Evolutionary conservation across 768 basidiomycete genomes (phyloP).

Genomic region (Mycena polygramma): DNA sequence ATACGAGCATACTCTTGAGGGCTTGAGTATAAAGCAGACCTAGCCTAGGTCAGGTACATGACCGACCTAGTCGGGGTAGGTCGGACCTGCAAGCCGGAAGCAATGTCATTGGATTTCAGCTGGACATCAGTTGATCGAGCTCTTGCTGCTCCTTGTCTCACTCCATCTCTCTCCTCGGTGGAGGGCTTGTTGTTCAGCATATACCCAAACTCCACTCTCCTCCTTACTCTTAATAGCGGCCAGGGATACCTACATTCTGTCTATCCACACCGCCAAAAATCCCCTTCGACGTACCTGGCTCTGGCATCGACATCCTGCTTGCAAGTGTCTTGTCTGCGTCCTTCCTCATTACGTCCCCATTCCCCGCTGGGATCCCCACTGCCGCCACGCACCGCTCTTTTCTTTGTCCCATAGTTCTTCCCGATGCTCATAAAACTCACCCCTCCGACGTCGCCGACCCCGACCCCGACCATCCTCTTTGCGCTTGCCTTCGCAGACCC

Average conservation of each 20-base stretch:
- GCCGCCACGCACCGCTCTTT: not conserved
- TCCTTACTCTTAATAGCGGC: not conserved
- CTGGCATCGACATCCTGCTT: not conserved
- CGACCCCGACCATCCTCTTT: slow-evolving; percentile 69
- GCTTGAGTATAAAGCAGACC: no score
- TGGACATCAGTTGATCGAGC: no score
- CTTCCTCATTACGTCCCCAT: not conserved
- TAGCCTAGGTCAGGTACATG: no score
- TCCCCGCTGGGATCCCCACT: not conserved
- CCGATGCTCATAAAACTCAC: slow-evolving; percentile 72
- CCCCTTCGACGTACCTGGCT: not conserved
- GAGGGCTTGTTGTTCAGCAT: not conserved
- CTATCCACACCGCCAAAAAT: slow-evolving; percentile 1
- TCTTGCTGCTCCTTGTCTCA: not conserved
- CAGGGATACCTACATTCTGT: not conserved
- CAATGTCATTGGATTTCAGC: no score
- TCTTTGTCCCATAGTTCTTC: not conserved
- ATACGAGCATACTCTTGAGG: no score
- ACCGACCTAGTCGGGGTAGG: no score
- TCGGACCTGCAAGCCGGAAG: no score
- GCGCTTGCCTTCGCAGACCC: slow-evolving; percentile 62
- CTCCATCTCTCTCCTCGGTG: slow-evolving; percentile 1
- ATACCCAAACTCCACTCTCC: not conserved
- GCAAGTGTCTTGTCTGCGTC: not conserved
- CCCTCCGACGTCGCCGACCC: slow-evolving; percentile 55